Evolutionary conservation across 345 rosid species (phyloP).

Genomic region (Euphorbia tirucalli): DNA sequence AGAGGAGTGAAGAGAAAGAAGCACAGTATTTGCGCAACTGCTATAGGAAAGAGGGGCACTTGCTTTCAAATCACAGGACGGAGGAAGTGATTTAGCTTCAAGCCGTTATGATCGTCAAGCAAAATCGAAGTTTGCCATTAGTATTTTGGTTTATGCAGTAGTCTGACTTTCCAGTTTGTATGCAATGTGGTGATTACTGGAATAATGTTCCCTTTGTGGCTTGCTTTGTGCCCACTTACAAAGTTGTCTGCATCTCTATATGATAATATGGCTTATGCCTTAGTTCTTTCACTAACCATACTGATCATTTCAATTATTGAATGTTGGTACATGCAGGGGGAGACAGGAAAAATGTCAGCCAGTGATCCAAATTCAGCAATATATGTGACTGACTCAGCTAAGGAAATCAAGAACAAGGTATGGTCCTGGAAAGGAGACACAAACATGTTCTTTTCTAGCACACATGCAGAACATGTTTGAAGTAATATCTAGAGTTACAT

Average conservation of each 20-base stretch:
- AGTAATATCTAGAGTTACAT: neutral
- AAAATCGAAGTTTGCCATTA: neutral
- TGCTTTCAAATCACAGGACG: neutral
- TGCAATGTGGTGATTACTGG: neutral
- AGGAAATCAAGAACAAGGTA: slow-evolving; percentile 81
- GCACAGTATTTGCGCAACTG: neutral
- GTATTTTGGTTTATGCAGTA: neutral
- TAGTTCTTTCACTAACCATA: neutral
- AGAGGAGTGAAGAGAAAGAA: neutral
- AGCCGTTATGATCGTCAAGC: neutral
- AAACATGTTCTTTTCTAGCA: neutral
- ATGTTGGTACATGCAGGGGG: slow-evolving; percentile 57
- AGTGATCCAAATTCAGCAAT: slow-evolving; percentile 96
- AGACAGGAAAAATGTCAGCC: slow-evolving; percentile 95
- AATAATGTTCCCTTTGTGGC: neutral
- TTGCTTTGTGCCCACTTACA: neutral
- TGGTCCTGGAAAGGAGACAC: slow-evolving; percentile 9
- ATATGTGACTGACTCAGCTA: slow-evolving; percentile 82
- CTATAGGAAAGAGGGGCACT: neutral
- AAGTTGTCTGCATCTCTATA: slow-evolving; percentile 1
- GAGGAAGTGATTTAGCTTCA: neutral
- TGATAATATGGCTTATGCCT: neutral
- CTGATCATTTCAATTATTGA: neutral
- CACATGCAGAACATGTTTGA: neutral
- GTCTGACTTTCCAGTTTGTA: neutral